Evolutionary conservation across 768 basidiomycete species (phyloP).

Genomic region (Naematelia aurantialba): DNA sequence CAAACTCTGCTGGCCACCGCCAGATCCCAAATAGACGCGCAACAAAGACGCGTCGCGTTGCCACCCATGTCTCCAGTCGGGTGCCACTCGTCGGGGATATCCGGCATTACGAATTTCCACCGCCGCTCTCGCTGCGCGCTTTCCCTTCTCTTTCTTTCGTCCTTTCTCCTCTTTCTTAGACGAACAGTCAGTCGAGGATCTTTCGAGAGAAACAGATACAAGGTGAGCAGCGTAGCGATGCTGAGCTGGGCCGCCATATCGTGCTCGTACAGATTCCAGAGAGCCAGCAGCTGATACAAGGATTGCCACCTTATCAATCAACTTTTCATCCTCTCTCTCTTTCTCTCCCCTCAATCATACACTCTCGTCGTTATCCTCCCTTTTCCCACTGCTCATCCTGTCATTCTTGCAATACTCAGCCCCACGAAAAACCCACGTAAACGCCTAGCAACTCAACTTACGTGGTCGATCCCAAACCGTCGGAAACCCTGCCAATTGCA

Average conservation of each 20-base stretch:
- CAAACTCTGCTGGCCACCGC: too few relatives aligned
- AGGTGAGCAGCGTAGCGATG: not conserved
- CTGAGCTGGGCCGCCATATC: not conserved
- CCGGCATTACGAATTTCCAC: not conserved
- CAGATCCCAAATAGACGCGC: not conserved
- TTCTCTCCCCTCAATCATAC: not conserved
- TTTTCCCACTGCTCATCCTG: constrained; percentile 4
- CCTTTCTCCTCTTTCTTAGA: constrained; percentile 1
- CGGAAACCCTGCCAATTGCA: not conserved
- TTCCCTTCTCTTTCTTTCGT: constrained; percentile 3
- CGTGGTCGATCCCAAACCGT: constrained; percentile 43
- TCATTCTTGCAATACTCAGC: not conserved
- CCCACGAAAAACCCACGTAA: constrained; percentile 47
- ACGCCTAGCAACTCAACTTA: constrained; percentile 32
- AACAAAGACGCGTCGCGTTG: constrained; percentile 1
- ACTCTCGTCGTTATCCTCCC: not conserved
- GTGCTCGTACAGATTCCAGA: not conserved
- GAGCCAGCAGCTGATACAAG: not conserved
- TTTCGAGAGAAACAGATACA: not conserved
- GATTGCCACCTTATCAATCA: not conserved
- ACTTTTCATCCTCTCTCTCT: not conserved
- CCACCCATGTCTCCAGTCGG: not conserved
- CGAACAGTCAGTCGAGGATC: not conserved
- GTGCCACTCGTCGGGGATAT: not conserved
- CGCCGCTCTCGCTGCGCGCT: not conserved